These are phyloP conservation scores for Didymella pomorum DNA, from an alignment of 2,329 filamentous ascomycete species.

Conservation along the genomic window DNA sequence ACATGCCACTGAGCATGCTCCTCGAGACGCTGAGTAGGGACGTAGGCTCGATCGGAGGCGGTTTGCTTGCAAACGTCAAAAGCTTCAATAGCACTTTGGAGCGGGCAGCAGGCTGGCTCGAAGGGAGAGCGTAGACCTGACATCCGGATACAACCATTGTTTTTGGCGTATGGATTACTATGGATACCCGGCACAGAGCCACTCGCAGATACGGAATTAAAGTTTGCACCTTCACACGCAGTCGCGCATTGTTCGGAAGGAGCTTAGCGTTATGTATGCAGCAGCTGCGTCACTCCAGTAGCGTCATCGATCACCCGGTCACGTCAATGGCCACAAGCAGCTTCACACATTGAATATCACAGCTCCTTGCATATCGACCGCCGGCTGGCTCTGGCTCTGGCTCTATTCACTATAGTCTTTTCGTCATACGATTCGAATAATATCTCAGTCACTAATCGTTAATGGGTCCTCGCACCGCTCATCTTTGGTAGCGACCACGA, in stretches of 20 bases:
- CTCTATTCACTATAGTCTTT: not conserved
- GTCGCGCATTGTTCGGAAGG: constrained; percentile 2
- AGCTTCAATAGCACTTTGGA: constrained; percentile 48
- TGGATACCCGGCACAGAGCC: constrained; percentile 20
- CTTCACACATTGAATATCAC: constrained; percentile 3
- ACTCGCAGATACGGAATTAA: constrained; percentile 5
- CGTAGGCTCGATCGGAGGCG: constrained; percentile 43
- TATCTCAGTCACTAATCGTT: not conserved
- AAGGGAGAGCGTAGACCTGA: constrained; percentile 38
- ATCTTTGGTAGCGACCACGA: not conserved
- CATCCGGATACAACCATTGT: constrained; percentile 5
- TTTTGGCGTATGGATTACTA: constrained; percentile 9
- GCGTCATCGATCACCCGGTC: constrained; percentile 15
- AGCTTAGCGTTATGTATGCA: constrained; percentile 14
- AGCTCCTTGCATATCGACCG: not conserved
- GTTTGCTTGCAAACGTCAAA: constrained; percentile 41
- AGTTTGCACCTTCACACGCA: constrained; percentile 8
- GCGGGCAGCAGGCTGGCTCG: constrained; percentile 46
- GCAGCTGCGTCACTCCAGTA: constrained; percentile 18
- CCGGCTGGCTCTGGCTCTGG: not conserved
- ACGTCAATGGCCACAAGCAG: not conserved
- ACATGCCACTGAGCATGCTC: constrained; percentile 44
- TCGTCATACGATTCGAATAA: not conserved
- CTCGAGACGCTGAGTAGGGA: constrained; percentile 40
- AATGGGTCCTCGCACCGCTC: not conserved